Conservation (phyloP, 257 asterid genomes). For the Penstemon newberryi region DNA sequence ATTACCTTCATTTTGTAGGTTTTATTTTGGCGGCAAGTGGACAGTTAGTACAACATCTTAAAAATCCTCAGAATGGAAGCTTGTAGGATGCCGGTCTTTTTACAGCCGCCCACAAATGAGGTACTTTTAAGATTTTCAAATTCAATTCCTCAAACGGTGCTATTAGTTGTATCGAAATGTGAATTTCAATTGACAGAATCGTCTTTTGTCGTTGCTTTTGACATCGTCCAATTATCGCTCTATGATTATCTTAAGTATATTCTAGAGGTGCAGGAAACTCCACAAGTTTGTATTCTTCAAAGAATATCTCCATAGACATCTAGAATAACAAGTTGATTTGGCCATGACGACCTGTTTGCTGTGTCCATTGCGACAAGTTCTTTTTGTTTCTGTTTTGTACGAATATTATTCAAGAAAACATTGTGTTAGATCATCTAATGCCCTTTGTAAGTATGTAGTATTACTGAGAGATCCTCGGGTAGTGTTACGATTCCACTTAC, state of each 20-base stretch:
- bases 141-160: not conserved
- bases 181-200: not conserved
- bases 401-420: constrained; percentile 15
- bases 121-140: constrained; percentile 17
- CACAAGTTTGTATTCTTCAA: too few species aligned
- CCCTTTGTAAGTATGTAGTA: constrained; percentile 30
- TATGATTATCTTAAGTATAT: not conserved
- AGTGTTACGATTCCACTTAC: constrained; percentile 26
- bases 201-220: not conserved
- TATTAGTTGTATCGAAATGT: too few species aligned
- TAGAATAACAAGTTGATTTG: constrained; percentile 11
- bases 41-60: constrained; percentile 42
- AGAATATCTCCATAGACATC: constrained; percentile 6
- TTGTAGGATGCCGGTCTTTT: constrained; percentile 29
- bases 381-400: not conserved
- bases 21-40: constrained; percentile 60
- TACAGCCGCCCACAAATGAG: constrained; percentile 21
- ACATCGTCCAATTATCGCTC: not conserved
- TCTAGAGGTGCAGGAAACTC: constrained; percentile 27
- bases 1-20: constrained; percentile 35
- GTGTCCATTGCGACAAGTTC: constrained; percentile 12
- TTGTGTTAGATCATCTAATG: not conserved
- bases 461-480: constrained; percentile 24
- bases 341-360: constrained; percentile 17
- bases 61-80: constrained; percentile 55